Evolutionary conservation across 768 basidiomycete genomes (phyloP), one percentile per base, ranked within the genome.

Genomic region (Leccinum fibrillosum): DNA sequence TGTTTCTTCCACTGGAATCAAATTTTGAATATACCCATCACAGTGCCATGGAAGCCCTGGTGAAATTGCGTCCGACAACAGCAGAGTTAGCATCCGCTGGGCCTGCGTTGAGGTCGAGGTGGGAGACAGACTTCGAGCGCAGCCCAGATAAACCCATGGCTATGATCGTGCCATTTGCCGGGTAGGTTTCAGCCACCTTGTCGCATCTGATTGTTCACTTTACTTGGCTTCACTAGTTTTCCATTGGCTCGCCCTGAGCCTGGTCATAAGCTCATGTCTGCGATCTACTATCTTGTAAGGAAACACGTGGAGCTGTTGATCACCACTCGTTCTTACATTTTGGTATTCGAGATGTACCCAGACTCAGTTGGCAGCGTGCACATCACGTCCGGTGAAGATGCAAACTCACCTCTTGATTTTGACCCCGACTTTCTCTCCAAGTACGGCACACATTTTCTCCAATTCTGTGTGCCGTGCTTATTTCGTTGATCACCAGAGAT

Each of bases 101-200:
- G 0, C 76, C 80, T 6, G 72, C 63, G 5, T 86, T 86, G 62
- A 65, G 74, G 42, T 53, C 69, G 32, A 69, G 76, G 48, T 88
- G 86, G 86, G 70, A 78, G 5, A 68, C 70, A 5, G 82, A 80
- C 66, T 87, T 81, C 51, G 75, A 69, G 21, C 67, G 75, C 23
- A 74, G 73, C 7, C 79, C 80, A 1, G 86, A 87, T 65, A 86
- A 86, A 59, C 78, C 85, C 7, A 77, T 82, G 12, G 61, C 81
- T 55, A 74, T 76, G 59, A 64, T 82, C 13, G 78, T 70, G 0
- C 59, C 75, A 0, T 59, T 78, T 21, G 69, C 79, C 4, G 76
- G 74, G 82, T 84, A 62, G 50, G 76, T 12, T 19, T 12, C 2
- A 10, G 6, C 44, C 45, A 11, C 19, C 23, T 28, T 11, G 3